Percentiles rank a stretch among this genome's conserved stretches.
Conservation (phyloP, 169 alveolate species). For the Toxoplasma gondii region DNA sequence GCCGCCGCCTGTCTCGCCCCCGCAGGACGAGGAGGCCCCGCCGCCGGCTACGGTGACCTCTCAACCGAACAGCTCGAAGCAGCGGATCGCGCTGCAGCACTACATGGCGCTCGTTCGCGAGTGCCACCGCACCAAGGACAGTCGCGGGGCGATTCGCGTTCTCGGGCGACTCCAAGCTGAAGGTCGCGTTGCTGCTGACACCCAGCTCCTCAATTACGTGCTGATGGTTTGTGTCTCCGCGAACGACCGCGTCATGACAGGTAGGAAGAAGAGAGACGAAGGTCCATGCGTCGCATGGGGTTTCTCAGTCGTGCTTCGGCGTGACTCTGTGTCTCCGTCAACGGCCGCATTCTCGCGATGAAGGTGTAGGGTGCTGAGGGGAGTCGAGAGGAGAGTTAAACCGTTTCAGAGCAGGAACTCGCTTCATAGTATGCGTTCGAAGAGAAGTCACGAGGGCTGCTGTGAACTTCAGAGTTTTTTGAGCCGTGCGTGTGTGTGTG, state of each 20-base stretch:
- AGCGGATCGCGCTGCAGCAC: constrained; percentile 32
- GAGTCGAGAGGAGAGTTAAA: no score
- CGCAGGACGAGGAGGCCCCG: no score
- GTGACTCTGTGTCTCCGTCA: no score
- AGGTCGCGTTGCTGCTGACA: constrained; percentile 16
- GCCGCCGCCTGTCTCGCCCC: no score
- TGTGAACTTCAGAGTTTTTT: no score
- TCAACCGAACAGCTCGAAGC: not conserved
- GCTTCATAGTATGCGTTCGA: no score
- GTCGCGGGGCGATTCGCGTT: constrained; percentile 29
- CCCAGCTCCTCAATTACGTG: constrained; percentile 53
- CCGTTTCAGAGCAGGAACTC: no score
- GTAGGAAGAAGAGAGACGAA: not conserved
- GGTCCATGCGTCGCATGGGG: no score
- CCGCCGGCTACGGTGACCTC: not conserved
- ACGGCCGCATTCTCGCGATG: no score
- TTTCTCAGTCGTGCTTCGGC: no score
- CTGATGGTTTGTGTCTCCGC: constrained; percentile 51
- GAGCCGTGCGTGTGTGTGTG: not conserved
- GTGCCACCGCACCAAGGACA: constrained; percentile 25
- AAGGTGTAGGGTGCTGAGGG: no score
- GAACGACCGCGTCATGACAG: not conserved
- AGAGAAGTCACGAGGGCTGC: no score
- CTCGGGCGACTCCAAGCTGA: constrained; percentile 36
- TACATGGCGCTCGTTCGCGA: constrained; percentile 52